phyloP scores from a whole-genome alignment of 2,329 filamentous ascomycete genomes.

The Teratosphaeria destructans region DNA sequence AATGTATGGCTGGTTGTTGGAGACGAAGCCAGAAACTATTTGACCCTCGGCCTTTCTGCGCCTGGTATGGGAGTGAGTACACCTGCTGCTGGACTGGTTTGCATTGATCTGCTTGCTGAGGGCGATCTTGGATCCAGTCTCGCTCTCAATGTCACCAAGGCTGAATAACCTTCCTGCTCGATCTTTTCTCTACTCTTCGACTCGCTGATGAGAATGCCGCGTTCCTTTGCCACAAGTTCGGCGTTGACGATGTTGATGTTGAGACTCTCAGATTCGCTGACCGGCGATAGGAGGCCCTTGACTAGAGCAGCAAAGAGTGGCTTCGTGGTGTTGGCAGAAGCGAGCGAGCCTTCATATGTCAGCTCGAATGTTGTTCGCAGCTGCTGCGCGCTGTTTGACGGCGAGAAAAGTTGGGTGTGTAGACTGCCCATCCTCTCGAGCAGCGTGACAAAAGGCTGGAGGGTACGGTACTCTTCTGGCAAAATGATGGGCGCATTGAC shows the following conservation, averaged over 20 bases:
- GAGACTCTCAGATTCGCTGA: constrained; percentile 58
- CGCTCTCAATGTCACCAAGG: constrained; percentile 59
- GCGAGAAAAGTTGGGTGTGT: constrained; percentile 65
- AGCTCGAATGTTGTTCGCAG: constrained; percentile 64
- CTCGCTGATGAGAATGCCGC: constrained; percentile 69
- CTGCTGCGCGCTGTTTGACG: constrained; percentile 23
- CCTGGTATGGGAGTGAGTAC: constrained; percentile 2
- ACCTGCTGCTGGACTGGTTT: constrained; percentile 2
- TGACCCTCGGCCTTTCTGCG: constrained; percentile 32
- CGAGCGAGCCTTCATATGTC: constrained; percentile 65
- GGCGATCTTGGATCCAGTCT: constrained; percentile 22
- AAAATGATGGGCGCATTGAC: constrained; percentile 76
- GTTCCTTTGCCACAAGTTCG: constrained; percentile 61
- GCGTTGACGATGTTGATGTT: constrained; percentile 85
- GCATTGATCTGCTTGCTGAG: constrained; percentile 14
- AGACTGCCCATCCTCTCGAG: constrained; percentile 70
- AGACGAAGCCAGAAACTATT: constrained; percentile 56
- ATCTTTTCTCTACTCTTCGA: constrained; percentile 52
- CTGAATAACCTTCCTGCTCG: constrained; percentile 55
- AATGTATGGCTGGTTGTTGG: constrained; percentile 55
- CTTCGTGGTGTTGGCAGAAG: constrained; percentile 61
- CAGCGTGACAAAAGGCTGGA: constrained; percentile 65
- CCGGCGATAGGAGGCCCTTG: constrained; percentile 61
- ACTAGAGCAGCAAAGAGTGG: constrained; percentile 70
- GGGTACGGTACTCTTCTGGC: constrained; percentile 66